Conservation (phyloP, 345 rosid species). For the Eucalyptus rudis region DNA sequence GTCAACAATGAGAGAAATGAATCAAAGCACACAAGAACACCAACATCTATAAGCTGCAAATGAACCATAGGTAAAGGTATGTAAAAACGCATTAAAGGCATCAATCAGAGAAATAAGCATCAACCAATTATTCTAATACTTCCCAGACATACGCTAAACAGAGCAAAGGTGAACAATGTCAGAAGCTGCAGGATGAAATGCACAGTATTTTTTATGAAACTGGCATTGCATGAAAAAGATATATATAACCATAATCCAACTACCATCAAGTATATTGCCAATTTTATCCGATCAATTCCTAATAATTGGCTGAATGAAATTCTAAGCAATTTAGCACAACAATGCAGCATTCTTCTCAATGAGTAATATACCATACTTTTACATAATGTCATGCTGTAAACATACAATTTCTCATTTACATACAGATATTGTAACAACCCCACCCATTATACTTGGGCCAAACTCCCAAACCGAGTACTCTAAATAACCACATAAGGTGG, state of each 20-base stretch:
- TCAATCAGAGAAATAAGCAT: background rate
- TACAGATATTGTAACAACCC: background rate
- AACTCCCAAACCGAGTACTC: background rate
- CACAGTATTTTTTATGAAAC: background rate
- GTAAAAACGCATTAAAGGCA: background rate
- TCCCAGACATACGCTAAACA: background rate
- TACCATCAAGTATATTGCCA: background rate
- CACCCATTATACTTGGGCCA: background rate
- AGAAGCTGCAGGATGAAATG: background rate
- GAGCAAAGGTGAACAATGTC: background rate
- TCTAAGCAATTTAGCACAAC: background rate
- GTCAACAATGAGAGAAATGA: conserved; percentile 93
- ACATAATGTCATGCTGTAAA: background rate
- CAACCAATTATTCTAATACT: background rate
- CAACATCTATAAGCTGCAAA: conserved; percentile 93
- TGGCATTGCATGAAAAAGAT: background rate
- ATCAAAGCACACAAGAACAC: conserved; percentile 95
- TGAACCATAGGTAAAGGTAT: background rate
- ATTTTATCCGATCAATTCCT: background rate
- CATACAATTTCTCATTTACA: background rate
- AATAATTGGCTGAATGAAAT: background rate
- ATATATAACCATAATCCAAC: background rate
- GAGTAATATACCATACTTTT: background rate
- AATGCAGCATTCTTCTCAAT: background rate
- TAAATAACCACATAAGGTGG: background rate